Conservation (phyloP, 805 yeast genomes). For the Cyberlindnera misumaiensis region DNA sequence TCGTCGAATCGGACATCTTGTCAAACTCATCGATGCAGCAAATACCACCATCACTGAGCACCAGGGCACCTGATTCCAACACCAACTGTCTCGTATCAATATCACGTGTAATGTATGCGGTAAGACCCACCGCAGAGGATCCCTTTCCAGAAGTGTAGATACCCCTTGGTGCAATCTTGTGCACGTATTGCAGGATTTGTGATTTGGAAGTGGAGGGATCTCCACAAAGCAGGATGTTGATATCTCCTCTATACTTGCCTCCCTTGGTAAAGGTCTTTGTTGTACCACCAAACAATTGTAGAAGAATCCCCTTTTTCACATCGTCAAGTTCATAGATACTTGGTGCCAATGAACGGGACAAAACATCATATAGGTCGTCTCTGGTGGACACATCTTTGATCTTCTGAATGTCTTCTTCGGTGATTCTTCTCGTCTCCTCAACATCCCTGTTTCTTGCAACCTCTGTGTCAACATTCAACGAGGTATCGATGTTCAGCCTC, state of each 20-base stretch:
- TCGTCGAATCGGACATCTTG: constrained; percentile 90
- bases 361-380: constrained; percentile 74
- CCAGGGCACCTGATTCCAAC: constrained; percentile 93
- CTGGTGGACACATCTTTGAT: constrained; percentile 60
- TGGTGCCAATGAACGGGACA: constrained; percentile 94
- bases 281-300: constrained; percentile 94
- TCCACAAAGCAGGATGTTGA: constrained; percentile 87
- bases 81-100: constrained; percentile 90
- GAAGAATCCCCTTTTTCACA: constrained; percentile 87
- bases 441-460: constrained; percentile 58
- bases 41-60: constrained; percentile 94
- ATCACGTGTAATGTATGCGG: constrained; percentile 95
- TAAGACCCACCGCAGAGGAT: constrained; percentile 97
- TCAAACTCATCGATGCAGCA: constrained; percentile 99
- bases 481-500: constrained; percentile 72
- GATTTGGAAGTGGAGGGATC: constrained; percentile 98
- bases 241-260: constrained; percentile 94
- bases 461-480: constrained; percentile 46
- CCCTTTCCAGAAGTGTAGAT: constrained; percentile 98
- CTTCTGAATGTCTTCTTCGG: constrained; percentile 60
- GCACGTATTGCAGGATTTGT: constrained; percentile 89
- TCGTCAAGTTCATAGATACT: constrained; percentile 94
- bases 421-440: constrained; percentile 65
- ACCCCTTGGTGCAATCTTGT: constrained; percentile 96
- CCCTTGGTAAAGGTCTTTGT: constrained; percentile 84